Conservation (phyloP, 1,284 basidiomycete genomes). For the Stereum hirsutum region DNA sequence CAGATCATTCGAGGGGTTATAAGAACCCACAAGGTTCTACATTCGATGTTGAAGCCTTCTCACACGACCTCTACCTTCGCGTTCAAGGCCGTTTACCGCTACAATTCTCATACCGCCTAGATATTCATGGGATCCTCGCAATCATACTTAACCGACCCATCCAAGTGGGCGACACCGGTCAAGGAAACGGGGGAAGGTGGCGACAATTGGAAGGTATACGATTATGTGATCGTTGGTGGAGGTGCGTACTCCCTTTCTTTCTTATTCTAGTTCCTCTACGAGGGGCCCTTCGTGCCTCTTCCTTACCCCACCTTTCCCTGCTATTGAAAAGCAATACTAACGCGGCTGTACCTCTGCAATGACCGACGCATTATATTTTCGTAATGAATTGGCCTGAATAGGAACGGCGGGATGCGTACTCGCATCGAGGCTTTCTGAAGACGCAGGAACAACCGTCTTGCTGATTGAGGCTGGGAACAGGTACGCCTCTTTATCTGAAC, state of each 20-base stretch:
- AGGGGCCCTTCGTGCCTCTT: not conserved
- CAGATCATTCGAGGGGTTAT: no score
- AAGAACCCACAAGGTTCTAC: no score
- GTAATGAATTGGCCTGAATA: constrained; percentile 6
- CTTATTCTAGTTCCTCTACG: not conserved
- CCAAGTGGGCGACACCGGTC: not conserved
- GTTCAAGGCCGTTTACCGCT: no score
- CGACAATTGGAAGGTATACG: constrained; percentile 14
- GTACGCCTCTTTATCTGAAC: constrained; percentile 12
- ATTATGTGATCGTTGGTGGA: constrained; percentile 22
- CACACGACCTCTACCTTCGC: no score
- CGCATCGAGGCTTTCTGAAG: constrained; percentile 20
- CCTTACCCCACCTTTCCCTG: not conserved
- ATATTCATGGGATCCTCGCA: no score
- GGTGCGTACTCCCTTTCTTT: constrained; percentile 10
- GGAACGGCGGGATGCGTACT: constrained; percentile 23
- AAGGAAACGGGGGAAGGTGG: not conserved
- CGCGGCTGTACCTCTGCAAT: no score
- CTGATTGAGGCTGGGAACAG: constrained; percentile 21
- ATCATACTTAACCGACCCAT: not conserved
- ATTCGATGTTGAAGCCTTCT: no score
- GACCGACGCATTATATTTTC: no score
- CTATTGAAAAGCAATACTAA: no score
- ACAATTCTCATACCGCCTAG: no score
- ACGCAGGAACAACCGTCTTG: constrained; percentile 16